Conservation (phyloP, 2,329 filamentous ascomycete species). For the Paracoccidioides brasiliensis region DNA sequence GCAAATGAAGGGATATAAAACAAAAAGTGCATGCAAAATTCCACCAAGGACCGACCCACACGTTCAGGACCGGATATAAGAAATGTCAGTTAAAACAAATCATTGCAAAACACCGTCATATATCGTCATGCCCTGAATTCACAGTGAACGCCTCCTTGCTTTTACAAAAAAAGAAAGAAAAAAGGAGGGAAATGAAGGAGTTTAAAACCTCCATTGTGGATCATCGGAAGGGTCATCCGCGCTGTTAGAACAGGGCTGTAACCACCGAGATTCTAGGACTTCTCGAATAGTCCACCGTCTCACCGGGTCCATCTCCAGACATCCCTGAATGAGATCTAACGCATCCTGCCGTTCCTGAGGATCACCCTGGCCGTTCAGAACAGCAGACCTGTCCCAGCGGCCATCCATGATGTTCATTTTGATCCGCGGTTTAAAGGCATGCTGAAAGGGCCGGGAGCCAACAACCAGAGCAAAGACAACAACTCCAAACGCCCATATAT, state of each 20-base stretch:
- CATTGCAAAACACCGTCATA: not conserved
- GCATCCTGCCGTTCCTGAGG: constrained; percentile 30
- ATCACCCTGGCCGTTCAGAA: constrained; percentile 33
- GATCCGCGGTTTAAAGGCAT: constrained; percentile 45
- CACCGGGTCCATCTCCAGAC: constrained; percentile 44
- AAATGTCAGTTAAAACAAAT: not conserved
- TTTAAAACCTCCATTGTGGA: constrained; percentile 26
- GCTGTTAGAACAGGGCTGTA: constrained; percentile 30
- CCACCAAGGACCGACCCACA: not conserved
- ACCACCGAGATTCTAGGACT: constrained; percentile 43
- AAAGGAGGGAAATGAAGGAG: not conserved
- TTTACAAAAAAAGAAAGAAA: not conserved
- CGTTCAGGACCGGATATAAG: not conserved
- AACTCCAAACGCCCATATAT: constrained; percentile 56
- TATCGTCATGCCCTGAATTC: not conserved
- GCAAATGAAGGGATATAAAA: not conserved
- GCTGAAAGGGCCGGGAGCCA: constrained; percentile 49
- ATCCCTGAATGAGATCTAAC: constrained; percentile 46
- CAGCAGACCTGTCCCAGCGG: constrained; percentile 42
- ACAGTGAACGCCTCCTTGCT: too few species aligned
- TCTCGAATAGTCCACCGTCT: constrained; percentile 45
- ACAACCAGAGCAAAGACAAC: constrained; percentile 49
- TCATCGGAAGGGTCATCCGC: constrained; percentile 20
- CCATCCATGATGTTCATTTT: constrained; percentile 47
- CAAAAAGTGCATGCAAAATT: not conserved